phyloP scores from a whole-genome alignment of 345 rosid species.

The Isatis tinctoria region DNA sequence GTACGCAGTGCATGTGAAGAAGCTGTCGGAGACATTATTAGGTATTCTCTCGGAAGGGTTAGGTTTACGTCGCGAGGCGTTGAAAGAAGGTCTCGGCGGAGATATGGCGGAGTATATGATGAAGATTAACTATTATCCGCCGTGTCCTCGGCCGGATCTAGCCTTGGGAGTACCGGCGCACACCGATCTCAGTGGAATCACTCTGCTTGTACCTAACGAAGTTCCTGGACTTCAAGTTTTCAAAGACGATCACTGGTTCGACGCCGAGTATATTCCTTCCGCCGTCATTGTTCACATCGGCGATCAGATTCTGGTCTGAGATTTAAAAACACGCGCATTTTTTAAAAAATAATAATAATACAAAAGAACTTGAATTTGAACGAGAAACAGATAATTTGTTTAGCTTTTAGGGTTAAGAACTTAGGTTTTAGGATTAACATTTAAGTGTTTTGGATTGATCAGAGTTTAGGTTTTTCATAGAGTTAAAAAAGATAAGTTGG shows the following conservation, averaged over 20 bases:
- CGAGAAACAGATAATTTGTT: neutral
- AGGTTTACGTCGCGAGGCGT: slow-evolving; percentile 43
- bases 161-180: slow-evolving; percentile 78
- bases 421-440: neutral
- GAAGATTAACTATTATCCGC: slow-evolving; percentile 86
- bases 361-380: neutral
- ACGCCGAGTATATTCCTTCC: slow-evolving; percentile 62
- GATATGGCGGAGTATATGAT: slow-evolving; percentile 56
- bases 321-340: neutral
- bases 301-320: slow-evolving; percentile 69
- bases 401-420: neutral
- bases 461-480: neutral
- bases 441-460: neutral
- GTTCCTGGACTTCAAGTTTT: slow-evolving; percentile 83
- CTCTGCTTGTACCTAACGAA: slow-evolving; percentile 77
- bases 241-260: slow-evolving; percentile 64
- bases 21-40: slow-evolving; percentile 51
- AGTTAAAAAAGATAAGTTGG: neutral
- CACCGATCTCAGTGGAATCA: slow-evolving; percentile 68
- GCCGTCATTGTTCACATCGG: slow-evolving; percentile 81
- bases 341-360: neutral
- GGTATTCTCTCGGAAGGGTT: slow-evolving; percentile 53
- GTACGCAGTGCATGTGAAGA: slow-evolving; percentile 43
- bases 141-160: slow-evolving; percentile 87
- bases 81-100: slow-evolving; percentile 62